Base-by-base conservation (phyloP, 495 filamentous ascomycete species). In the Penicillium atrosanguineum region DNA sequence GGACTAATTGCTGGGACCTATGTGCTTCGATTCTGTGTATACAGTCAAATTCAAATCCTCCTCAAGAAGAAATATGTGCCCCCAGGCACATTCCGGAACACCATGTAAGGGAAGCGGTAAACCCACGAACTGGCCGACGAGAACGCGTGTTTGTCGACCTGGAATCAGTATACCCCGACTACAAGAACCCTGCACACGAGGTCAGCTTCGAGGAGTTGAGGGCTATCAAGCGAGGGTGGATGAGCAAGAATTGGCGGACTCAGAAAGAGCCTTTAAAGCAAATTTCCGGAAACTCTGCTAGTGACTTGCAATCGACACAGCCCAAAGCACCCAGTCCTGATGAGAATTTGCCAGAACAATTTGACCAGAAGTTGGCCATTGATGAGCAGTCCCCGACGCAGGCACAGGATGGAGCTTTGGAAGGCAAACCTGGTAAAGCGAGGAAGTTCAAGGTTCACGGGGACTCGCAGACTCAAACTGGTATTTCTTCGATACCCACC, bases 151-250 rank as follows among this genome's bases (percentile, higher is more conserved):
- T 90, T 70, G 89, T 95, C 60, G 85, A 95, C 64, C 75, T 97
- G 43, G 80, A 89, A 68, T 79, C 84, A 31, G 79, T 97, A 41
- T 97, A 97, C 59, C 91, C 91, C 5, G 83, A 87, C 44, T 79
- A 80, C 44, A 76, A 82, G 21, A 84, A 90, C 60, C 76, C 83
- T 5, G 77, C 77, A 5, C 76, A 80, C 36, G 91, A 96, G 69
- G 75, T 86, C 46, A 90, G 89, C 64, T 93, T 97, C 57, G 95
- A 97, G 67, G 94, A 98, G 67, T 74, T 97, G 25, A 82, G 88
- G 65, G 95, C 93, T 9, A 83, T 83, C 6, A 81, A 79, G 48
- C 80, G 87, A 45, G 93, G 91, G 1, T 93, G 90, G 88, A 77
- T 90, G 45, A 70, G 83, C 47, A 83, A 78, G 46, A 73, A 86